Conservation (phyloP, 345 rosid species). For the Schrenkiella parvula region DNA sequence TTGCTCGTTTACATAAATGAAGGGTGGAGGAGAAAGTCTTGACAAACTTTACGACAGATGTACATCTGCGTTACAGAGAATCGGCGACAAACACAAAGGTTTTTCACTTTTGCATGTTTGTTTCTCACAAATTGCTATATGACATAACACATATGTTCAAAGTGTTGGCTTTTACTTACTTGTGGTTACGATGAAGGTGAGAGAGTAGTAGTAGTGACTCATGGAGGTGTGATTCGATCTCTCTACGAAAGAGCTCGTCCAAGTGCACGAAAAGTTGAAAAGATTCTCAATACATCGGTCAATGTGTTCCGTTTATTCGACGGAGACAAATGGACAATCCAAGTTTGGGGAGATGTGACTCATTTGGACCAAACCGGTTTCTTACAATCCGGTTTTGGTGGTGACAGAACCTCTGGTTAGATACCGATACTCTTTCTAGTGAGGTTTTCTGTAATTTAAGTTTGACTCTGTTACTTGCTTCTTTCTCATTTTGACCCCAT, state of each 20-base stretch:
- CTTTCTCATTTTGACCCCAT: background rate
- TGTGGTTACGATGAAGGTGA: constrained; percentile 46
- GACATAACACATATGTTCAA: background rate
- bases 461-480: background rate
- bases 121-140: background rate
- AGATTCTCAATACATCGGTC: constrained; percentile 61
- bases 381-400: constrained; percentile 65
- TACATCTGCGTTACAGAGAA: constrained; percentile 59
- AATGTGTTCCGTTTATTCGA: constrained; percentile 53
- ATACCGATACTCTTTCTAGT: background rate
- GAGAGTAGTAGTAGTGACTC: constrained; percentile 61
- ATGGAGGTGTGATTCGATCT: constrained; percentile 72
- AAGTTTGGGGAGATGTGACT: constrained; percentile 56
- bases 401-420: constrained; percentile 67
- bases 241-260: constrained; percentile 66
- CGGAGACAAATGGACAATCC: constrained; percentile 47
- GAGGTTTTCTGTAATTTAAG: background rate
- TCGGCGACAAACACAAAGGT: constrained; percentile 69
- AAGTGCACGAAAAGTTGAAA: constrained; percentile 37
- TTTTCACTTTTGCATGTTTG: background rate
- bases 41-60: constrained; percentile 67
- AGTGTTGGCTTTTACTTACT: background rate
- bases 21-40: constrained; percentile 92
- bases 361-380: constrained; percentile 51
- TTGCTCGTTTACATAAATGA: background rate